These are phyloP conservation scores for Choiromyces venosus DNA, from an alignment of 495 filamentous ascomycete genomes.

Conservation along the genomic window DNA sequence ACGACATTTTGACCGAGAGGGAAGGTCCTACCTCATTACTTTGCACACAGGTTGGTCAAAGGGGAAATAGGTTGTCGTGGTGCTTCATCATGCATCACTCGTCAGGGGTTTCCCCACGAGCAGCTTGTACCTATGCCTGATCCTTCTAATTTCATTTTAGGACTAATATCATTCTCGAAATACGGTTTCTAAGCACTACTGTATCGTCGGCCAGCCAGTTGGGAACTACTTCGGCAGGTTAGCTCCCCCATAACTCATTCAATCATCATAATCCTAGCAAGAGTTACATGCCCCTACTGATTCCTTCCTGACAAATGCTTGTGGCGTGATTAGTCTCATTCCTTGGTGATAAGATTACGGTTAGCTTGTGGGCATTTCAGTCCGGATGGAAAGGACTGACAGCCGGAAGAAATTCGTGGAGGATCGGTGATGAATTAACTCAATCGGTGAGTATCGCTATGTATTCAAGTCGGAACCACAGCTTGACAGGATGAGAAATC, in stretches of 20 bases:
- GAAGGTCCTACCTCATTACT: not conserved
- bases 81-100: conserved; percentile 2
- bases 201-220: not conserved
- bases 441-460: not conserved
- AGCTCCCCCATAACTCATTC: not conserved
- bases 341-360: not conserved
- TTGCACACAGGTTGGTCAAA: not conserved
- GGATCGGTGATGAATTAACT: not conserved
- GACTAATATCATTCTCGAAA: not conserved
- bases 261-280: not conserved
- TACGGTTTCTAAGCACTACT: not conserved
- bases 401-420: not conserved
- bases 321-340: not conserved
- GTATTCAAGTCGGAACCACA: not conserved
- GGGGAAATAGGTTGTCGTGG: no score
- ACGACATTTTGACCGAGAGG: not conserved
- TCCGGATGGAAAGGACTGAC: not conserved
- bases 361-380: not conserved
- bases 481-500: not conserved
- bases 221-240: not conserved
- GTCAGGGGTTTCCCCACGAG: not conserved
- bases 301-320: not conserved
- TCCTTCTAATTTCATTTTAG: not conserved
- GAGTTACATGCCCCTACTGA: not conserved
- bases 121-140: not conserved